phyloP scores from a whole-genome alignment of 768 basidiomycete species.

The Crucibulum laeve region DNA sequence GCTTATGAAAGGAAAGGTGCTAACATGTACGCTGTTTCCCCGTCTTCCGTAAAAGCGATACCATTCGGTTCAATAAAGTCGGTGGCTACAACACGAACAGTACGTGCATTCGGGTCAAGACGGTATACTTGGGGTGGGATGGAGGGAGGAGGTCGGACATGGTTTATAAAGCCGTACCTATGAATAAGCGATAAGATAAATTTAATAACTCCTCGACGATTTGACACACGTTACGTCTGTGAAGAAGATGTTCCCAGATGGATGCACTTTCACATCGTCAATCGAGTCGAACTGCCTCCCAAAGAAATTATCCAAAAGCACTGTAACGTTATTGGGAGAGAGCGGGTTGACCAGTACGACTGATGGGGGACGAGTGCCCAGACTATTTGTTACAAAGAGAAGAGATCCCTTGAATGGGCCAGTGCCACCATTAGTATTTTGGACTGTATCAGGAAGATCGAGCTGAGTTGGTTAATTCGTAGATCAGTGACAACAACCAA shows the following conservation, averaged over 20 bases:
- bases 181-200: neutral
- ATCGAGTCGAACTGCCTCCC: constrained; percentile 81
- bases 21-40: constrained; percentile 61
- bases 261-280: constrained; percentile 75
- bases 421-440: constrained; percentile 71
- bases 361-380: constrained; percentile 58
- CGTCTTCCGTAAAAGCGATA: constrained; percentile 65
- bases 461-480: constrained; percentile 50
- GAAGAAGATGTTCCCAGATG: constrained; percentile 68
- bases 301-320: constrained; percentile 74
- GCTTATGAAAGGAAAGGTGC: constrained; percentile 7
- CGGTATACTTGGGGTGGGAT: constrained; percentile 77
- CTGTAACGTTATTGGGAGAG: constrained; percentile 60
- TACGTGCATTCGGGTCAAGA: constrained; percentile 60
- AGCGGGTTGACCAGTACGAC: constrained; percentile 61
- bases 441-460: constrained; percentile 48
- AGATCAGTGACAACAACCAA: too few species aligned
- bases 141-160: constrained; percentile 62
- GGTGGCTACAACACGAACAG: constrained; percentile 69
- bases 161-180: constrained; percentile 61
- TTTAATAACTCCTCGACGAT: neutral
- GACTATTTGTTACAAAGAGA: constrained; percentile 61
- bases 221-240: constrained; percentile 60
- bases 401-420: constrained; percentile 57
- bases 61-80: constrained; percentile 72